Percentiles rank a stretch among this genome's conserved stretches.
Evolutionary conservation across 345 rosid species (phyloP).

Genomic region (Eucalyptus marginata): DNA sequence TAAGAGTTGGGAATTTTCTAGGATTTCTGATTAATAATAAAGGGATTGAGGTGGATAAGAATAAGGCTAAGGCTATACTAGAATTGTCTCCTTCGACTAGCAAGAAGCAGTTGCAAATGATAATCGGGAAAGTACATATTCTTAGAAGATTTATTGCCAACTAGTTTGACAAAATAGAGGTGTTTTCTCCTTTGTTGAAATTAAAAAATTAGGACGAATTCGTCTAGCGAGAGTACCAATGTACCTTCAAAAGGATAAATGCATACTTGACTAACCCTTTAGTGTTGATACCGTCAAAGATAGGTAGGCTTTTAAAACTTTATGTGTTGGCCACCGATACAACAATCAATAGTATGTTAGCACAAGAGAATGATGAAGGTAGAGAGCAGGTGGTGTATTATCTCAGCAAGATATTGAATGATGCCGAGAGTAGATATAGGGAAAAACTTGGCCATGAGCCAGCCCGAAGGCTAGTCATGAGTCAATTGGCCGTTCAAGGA

Average conservation of each 20-base stretch:
- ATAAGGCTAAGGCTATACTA: background rate
- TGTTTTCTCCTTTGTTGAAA: background rate
- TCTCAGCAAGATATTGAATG: background rate
- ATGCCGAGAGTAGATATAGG: background rate
- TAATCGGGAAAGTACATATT: background rate
- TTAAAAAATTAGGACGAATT: background rate
- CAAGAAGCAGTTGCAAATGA: background rate
- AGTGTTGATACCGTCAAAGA: background rate
- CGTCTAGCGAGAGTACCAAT: background rate
- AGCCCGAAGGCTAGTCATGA: accelerated
- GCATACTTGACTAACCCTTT: background rate
- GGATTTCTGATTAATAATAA: background rate
- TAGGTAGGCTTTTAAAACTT: background rate
- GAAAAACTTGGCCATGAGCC: too few relatives aligned
- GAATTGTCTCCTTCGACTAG: background rate
- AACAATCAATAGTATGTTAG: background rate
- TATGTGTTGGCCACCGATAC: background rate
- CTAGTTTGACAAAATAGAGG: background rate
- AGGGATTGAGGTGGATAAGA: background rate
- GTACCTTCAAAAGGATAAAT: background rate
- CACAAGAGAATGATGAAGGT: background rate
- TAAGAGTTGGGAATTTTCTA: background rate
- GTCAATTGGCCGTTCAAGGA: too few relatives aligned
- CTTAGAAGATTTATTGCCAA: background rate
- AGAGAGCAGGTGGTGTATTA: background rate